Evolutionary conservation across 768 basidiomycete genomes (phyloP), one percentile per base, ranked within the genome.

Genomic region (Pleurotus sapidus): DNA sequence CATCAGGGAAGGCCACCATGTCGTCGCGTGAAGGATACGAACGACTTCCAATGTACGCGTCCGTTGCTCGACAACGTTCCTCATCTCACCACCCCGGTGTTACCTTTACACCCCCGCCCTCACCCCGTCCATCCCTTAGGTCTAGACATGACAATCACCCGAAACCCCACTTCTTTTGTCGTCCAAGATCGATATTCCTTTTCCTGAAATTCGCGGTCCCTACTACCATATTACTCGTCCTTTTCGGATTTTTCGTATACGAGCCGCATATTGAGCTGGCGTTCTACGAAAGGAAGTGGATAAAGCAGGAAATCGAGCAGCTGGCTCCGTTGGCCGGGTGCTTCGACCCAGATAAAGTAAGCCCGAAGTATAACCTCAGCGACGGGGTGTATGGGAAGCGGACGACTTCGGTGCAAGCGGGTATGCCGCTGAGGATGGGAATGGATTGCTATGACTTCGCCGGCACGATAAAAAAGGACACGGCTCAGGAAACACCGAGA

Each of bases 371-470:
- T 73, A 88, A 93, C 64, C 69, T 89, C 50, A 84, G 84, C 25
- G 70, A 80, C 46, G 74, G 78, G 25, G 63, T 89, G n/a, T 84
- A 87, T 65, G 85, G 86, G 4, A 81, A 82, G 20, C 84, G 84
- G 65, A 68, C 69, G 59, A 86, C 83, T 34, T 86, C 89, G 60
- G 79, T 97, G 8, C 89, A 95, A 56, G 85, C 93, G 0, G 95
- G 95, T 15, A 76, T 93, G 61, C 76, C 84, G 2, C 77, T 98
- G 77, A 80, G 82, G 53, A 77, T 91, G 60, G 91, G 91, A 38
- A 77, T 92, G 77, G 91, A 94, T 68, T 98, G 96, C 72, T 98
- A 95, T 67, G 86, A 93, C 67, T 95, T 95, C 70, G 90, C 95
- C 3, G 87, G 88, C 12, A 94, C 93, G 14, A 82, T 98, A 20